Evolutionary conservation across 345 rosid genomes (phyloP).

Genomic region (Melaleuca quinquenervia): DNA sequence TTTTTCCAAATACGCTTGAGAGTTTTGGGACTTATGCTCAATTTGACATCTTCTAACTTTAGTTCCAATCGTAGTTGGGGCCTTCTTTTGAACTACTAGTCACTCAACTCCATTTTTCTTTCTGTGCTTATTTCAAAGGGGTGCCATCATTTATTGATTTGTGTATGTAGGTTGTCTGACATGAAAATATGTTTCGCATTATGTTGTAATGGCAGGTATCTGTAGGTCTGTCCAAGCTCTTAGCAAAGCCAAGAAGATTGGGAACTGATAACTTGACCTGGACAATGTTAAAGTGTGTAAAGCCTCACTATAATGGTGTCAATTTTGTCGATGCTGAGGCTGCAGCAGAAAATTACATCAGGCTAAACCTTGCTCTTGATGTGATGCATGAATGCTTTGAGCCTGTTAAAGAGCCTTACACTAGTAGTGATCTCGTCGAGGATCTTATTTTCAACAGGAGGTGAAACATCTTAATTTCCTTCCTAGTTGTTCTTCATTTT

Average conservation of each 20-base stretch:
- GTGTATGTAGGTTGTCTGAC: background rate
- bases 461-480: slow-evolving; percentile 27
- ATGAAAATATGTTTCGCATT: background rate
- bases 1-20: background rate
- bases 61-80: background rate
- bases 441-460: slow-evolving; percentile 65
- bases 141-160: background rate
- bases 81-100: background rate
- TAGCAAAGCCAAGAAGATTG: slow-evolving; percentile 49
- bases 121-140: background rate
- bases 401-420: slow-evolving; percentile 40
- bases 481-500: background rate
- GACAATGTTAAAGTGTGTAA: slow-evolving; percentile 42
- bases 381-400: slow-evolving; percentile 92
- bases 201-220: slow-evolving; percentile 38
- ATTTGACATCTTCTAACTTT: background rate
- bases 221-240: slow-evolving; percentile 39
- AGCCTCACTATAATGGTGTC: slow-evolving; percentile 10
- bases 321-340: slow-evolving; percentile 23
- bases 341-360: slow-evolving; percentile 40
- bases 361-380: slow-evolving; percentile 54
- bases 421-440: slow-evolving; percentile 47
- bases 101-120: background rate
- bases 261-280: slow-evolving; percentile 56
- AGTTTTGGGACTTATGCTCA: background rate